phyloP scores from a whole-genome alignment of 768 basidiomycete genomes.

The Leccinum disarticulatum region DNA sequence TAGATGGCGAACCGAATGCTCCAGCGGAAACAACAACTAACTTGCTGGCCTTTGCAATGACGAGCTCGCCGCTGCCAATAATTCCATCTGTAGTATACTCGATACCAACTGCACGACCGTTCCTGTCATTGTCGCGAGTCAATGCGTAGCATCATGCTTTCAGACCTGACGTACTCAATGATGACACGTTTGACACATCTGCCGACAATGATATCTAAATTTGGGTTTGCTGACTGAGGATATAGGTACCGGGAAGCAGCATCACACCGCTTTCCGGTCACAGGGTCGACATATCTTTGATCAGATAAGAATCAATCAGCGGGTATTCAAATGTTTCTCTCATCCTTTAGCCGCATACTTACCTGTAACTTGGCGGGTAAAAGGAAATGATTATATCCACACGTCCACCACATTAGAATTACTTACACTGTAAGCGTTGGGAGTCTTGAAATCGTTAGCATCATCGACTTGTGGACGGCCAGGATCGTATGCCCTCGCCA shows the following conservation, averaged over 20 bases:
- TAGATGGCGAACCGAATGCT: slow-evolving; percentile 53
- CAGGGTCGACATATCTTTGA: slow-evolving; percentile 50
- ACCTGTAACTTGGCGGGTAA: slow-evolving; percentile 21
- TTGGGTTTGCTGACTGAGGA: slow-evolving; percentile 26
- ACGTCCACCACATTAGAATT: background rate
- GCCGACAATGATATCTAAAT: slow-evolving; percentile 32
- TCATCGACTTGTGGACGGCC: slow-evolving; percentile 35
- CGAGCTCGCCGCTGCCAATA: slow-evolving; percentile 1
- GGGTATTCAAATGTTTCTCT: background rate
- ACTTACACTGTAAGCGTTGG: slow-evolving; percentile 27
- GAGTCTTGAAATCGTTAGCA: slow-evolving; percentile 31
- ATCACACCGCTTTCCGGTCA: slow-evolving; percentile 34
- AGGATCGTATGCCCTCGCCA: slow-evolving; percentile 48
- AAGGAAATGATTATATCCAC: background rate
- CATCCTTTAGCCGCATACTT: background rate
- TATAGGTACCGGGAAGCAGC: slow-evolving; percentile 37
- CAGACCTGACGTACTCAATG: background rate
- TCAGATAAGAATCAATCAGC: background rate
- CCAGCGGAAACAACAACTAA: slow-evolving; percentile 53
- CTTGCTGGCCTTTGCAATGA: slow-evolving; percentile 27
- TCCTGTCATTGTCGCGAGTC: slow-evolving; percentile 17
- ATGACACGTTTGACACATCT: slow-evolving; percentile 5
- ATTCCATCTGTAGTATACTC: slow-evolving; percentile 27
- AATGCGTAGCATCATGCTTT: background rate
- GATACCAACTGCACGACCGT: slow-evolving; percentile 36